A percentile compares a stretch with the other conserved stretches of the same genome.
Evolutionary conservation across 768 basidiomycete genomes (phyloP).

Genomic region (Mycena metata): DNA sequence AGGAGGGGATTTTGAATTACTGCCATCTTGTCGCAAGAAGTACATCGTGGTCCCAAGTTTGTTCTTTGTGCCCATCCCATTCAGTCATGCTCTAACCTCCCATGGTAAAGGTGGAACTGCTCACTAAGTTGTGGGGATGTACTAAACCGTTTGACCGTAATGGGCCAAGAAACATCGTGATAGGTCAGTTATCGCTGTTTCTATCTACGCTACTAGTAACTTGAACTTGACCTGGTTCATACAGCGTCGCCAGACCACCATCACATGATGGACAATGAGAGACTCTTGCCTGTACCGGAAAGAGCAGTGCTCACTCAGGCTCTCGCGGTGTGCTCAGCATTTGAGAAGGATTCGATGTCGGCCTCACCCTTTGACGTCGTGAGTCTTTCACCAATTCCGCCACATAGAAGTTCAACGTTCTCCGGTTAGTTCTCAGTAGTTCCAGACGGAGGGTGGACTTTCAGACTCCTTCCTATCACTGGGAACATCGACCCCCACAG

Average conservation of each 20-base stretch:
- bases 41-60: neutral
- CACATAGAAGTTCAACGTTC: neutral
- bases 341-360: no score
- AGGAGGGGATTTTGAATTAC: neutral
- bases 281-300: neutral
- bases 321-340: no score
- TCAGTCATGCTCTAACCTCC: neutral
- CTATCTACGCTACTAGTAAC: no score
- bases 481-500: conserved; percentile 1
- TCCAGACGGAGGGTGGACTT: neutral
- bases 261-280: conserved; percentile 5
- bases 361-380: neutral
- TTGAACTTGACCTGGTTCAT: neutral
- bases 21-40: conserved; percentile 5
- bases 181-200: neutral
- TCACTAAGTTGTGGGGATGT: neutral
- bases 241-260: neutral
- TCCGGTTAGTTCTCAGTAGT: neutral
- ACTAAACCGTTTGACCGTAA: neutral
- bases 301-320: neutral
- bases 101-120: neutral
- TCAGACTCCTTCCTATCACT: neutral
- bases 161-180: neutral
- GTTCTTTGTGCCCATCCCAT: neutral
- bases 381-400: neutral